Conservation (phyloP, 2,329 filamentous ascomycete genomes). For the Neoarthrinium moseri region DNA sequence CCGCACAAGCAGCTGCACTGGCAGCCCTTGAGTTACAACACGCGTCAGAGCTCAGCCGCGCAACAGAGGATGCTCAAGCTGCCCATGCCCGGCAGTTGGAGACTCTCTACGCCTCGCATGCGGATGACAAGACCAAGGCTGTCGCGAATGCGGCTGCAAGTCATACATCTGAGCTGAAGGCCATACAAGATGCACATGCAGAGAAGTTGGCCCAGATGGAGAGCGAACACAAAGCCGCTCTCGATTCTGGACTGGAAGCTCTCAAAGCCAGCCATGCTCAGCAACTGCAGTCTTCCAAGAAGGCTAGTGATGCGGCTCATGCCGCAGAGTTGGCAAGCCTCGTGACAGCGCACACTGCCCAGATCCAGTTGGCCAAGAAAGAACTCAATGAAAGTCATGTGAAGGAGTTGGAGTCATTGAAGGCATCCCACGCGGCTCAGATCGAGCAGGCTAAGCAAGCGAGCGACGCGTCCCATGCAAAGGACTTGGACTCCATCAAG, state of each 20-base stretch:
- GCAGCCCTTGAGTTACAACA: conserved; percentile 9
- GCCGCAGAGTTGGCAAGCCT: conserved; percentile 25
- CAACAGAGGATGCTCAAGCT: conserved; percentile 12
- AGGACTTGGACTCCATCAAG: conserved; percentile 13
- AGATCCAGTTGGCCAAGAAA: conserved; percentile 13
- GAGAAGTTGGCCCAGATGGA: conserved; percentile 14
- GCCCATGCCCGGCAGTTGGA: conserved; percentile 21
- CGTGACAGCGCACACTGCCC: conserved; percentile 12
- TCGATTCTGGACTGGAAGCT: conserved; percentile 15
- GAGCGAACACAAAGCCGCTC: conserved; percentile 11
- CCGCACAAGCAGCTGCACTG: conserved; percentile 19
- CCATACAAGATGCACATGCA: conserved; percentile 17
- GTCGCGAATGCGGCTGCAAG: conserved; percentile 16
- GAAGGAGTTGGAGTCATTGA: conserved; percentile 13
- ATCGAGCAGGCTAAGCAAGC: conserved; percentile 8
- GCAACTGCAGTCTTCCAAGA: conserved; percentile 19
- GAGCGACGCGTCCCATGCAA: conserved; percentile 12
- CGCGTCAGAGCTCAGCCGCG: conserved; percentile 2
- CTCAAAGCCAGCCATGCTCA: conserved; percentile 22
- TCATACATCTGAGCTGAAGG: conserved; percentile 20
- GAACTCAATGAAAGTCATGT: conserved; percentile 10
- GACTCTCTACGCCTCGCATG: conserved; percentile 20
- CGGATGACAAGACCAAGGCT: conserved; percentile 17
- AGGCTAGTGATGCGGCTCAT: conserved; percentile 19
- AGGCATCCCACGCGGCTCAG: conserved; percentile 7